These are phyloP conservation scores for Pontederia paniculata DNA, from an alignment of 176 grass and related monocot species.

Conservation along the genomic window DNA sequence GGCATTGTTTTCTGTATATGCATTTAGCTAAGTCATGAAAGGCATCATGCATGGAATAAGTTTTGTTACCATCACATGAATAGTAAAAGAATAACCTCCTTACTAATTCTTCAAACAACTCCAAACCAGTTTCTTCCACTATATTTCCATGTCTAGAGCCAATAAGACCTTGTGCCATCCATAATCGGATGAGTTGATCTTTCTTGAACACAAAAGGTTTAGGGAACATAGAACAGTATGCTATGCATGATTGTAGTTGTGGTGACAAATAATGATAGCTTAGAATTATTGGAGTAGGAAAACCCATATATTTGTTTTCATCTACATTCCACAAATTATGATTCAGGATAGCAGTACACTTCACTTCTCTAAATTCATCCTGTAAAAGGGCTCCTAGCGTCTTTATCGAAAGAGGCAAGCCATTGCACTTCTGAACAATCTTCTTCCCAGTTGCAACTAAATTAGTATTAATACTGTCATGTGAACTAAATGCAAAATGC, in stretches of 20 bases:
- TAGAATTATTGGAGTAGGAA: slow-evolving; percentile 6
- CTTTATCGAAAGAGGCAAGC: slow-evolving; percentile 20
- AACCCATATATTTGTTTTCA: neutral
- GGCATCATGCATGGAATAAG: slow-evolving; percentile 21
- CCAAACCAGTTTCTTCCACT: neutral
- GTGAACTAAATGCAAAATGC: neutral
- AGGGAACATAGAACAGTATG: slow-evolving; percentile 23
- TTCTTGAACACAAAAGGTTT: slow-evolving; percentile 5
- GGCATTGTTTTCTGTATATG: slow-evolving; percentile 1
- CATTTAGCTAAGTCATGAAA: slow-evolving; percentile 21
- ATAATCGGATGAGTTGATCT: slow-evolving; percentile 8
- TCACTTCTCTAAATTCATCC: neutral
- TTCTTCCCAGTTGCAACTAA: slow-evolving; percentile 5
- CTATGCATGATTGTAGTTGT: slow-evolving; percentile 21
- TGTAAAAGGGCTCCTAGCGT: slow-evolving; percentile 3
- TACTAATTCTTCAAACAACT: slow-evolving; percentile 25
- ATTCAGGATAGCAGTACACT: slow-evolving; percentile 1
- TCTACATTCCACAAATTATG: slow-evolving; percentile 3
- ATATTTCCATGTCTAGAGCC: neutral
- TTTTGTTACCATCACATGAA: slow-evolving; percentile 1
- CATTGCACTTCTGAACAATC: slow-evolving; percentile 10
- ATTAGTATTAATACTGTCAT: neutral
- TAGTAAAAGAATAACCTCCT: slow-evolving; percentile 25
- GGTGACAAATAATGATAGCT: slow-evolving; percentile 20
- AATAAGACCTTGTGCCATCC: slow-evolving; percentile 26